These are phyloP conservation scores for Rhododendron molle DNA, from an alignment of 148 eudicot genomes.

Conservation along the genomic window DNA sequence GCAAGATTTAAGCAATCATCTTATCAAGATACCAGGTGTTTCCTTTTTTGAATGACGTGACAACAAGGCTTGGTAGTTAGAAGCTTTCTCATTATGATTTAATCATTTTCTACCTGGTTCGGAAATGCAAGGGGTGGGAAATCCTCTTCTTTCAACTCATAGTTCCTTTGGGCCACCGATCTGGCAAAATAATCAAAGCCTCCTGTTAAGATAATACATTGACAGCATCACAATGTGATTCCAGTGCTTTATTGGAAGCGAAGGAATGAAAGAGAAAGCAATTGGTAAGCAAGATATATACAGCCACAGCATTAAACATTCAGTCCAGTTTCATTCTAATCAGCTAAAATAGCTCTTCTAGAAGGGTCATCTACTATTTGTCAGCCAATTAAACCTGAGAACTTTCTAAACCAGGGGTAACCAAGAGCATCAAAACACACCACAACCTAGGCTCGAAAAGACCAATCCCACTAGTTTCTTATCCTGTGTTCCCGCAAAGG, in stretches of 20 bases:
- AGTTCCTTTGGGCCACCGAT: constrained; percentile 32
- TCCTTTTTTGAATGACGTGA: constrained; percentile 13
- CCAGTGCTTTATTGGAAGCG: neutral
- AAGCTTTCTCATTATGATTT: neutral
- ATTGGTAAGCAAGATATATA: neutral
- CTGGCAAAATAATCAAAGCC: constrained; percentile 50
- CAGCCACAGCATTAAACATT: neutral
- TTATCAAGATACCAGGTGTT: neutral
- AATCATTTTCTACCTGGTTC: constrained; percentile 17
- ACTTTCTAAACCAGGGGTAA: neutral
- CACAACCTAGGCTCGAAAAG: neutral
- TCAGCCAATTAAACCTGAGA: neutral
- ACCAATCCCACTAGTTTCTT: neutral
- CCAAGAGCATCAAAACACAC: neutral
- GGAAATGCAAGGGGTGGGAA: constrained; percentile 22
- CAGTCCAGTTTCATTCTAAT: neutral
- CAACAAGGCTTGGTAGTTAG: constrained; percentile 10
- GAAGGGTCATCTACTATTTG: neutral
- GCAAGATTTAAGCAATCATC: constrained; percentile 2
- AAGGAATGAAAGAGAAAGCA: neutral
- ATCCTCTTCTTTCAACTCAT: constrained; percentile 32
- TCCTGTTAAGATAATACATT: constrained; percentile 44
- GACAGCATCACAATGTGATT: constrained; percentile 19
- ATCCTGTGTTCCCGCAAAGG: neutral
- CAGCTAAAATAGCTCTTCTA: constrained; percentile 4